Conservation (phyloP, 192 early-diverging fungal genomes). For the Spizellomyces punctatus region DNA sequence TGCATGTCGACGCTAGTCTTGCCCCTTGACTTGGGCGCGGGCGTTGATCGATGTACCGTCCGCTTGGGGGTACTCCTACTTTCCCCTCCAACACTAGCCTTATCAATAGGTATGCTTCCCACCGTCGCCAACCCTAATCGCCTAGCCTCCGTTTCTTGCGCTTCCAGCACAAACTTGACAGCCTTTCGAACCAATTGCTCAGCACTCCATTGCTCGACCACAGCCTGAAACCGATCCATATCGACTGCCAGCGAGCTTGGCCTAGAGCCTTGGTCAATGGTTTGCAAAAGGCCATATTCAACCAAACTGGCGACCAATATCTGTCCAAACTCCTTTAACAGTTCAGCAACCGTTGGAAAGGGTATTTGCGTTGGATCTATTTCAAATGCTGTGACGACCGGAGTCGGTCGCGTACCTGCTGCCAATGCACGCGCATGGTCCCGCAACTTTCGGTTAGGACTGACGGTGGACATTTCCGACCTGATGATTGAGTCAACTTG, state of each 20-base stretch:
- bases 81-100: background rate
- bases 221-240: background rate
- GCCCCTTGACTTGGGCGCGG: too few species aligned
- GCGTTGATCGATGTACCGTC: background rate
- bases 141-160: background rate
- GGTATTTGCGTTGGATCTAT: conserved; percentile 29
- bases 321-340: conserved; percentile 13
- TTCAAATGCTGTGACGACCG: conserved; percentile 6
- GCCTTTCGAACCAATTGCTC: conserved; percentile 3
- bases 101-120: background rate
- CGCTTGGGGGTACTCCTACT: background rate
- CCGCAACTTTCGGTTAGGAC: background rate
- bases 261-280: background rate
- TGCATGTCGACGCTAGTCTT: too few species aligned
- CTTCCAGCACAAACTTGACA: background rate
- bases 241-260: background rate
- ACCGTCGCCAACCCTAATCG: background rate
- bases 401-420: conserved; percentile 20
- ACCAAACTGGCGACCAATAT: background rate
- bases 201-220: conserved; percentile 18
- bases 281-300: background rate
- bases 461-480: background rate
- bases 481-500: too few species aligned
- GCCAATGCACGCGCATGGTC: conserved; percentile 10
- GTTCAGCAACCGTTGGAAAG: conserved; percentile 16